Percentiles rank a stretch among this genome's conserved stretches.
Evolutionary conservation across 768 basidiomycete species (phyloP).

Genomic region (Thelephora aurantiotincta): DNA sequence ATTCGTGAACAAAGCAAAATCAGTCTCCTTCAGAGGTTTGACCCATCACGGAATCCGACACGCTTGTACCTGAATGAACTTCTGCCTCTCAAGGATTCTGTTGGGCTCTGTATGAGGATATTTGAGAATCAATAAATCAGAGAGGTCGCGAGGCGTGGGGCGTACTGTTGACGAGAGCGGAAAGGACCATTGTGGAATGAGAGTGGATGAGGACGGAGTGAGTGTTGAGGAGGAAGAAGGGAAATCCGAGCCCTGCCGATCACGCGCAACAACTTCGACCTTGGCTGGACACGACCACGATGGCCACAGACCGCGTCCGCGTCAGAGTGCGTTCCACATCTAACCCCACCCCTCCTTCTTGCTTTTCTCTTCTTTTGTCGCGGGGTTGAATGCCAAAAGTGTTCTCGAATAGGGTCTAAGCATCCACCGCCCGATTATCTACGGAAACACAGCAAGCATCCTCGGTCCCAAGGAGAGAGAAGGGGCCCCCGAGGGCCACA

Average conservation of each 20-base stretch:
- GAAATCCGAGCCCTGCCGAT: slow-evolving; percentile 23
- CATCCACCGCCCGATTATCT: slow-evolving; percentile 84
- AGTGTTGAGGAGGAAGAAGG: slow-evolving; percentile 30
- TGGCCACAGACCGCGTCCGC: slow-evolving; percentile 61
- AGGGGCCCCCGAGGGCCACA: slow-evolving; percentile 50
- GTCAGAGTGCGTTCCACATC: slow-evolving; percentile 45
- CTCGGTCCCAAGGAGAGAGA: slow-evolving; percentile 63
- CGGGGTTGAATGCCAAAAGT: slow-evolving; percentile 1
- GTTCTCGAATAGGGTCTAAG: slow-evolving; percentile 51
- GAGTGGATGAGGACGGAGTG: slow-evolving; percentile 13
- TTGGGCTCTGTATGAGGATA: slow-evolving; percentile 38
- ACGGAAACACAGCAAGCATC: slow-evolving; percentile 84
- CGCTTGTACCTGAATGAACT: slow-evolving; percentile 41
- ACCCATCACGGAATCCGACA: background rate
- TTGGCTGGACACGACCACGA: slow-evolving; percentile 16
- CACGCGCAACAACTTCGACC: slow-evolving; percentile 25
- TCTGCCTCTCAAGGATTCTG: slow-evolving; percentile 50
- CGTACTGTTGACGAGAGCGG: slow-evolving; percentile 51
- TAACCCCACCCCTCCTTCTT: background rate
- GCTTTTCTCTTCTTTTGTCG: slow-evolving; percentile 3
- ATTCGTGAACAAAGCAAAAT: background rate
- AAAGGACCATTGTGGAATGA: slow-evolving; percentile 30
- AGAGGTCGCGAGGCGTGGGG: background rate
- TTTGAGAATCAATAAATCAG: background rate
- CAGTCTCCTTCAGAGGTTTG: background rate